Percentiles rank a stretch among this genome's conserved stretches.
These are phyloP conservation scores for Nemania sp. DNA, from an alignment of 2,329 filamentous ascomycete genomes.

Conservation along the genomic window DNA sequence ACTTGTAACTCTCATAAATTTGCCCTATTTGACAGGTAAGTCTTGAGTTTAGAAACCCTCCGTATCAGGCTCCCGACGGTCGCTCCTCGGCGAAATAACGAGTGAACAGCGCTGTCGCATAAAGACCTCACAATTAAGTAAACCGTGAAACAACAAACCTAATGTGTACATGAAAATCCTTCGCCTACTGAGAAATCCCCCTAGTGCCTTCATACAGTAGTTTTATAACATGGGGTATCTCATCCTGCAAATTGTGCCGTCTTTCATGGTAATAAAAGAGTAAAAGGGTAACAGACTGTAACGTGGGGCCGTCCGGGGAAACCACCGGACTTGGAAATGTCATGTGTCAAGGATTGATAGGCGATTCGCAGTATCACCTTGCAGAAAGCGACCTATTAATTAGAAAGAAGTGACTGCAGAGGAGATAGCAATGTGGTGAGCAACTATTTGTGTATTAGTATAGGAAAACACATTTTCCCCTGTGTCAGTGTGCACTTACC, in stretches of 20 bases:
- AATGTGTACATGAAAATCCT: neutral
- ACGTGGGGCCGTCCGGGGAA: neutral
- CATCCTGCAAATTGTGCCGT: neutral
- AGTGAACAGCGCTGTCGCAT: neutral
- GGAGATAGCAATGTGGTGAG: slow-evolving; percentile 37
- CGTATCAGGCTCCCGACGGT: neutral
- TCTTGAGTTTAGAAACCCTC: too few relatives aligned
- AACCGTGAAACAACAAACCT: neutral
- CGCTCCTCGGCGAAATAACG: neutral
- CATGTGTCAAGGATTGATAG: neutral
- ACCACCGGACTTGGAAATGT: neutral
- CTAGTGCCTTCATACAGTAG: neutral
- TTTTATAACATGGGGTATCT: neutral
- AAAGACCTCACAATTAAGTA: neutral
- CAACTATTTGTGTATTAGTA: slow-evolving; percentile 21
- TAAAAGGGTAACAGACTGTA: too few relatives aligned
- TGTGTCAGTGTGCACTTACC: slow-evolving; percentile 25
- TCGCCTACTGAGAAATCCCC: neutral
- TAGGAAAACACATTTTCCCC: neutral
- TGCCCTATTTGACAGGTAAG: too few relatives aligned
- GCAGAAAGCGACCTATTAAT: neutral
- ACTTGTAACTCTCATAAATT: too few relatives aligned
- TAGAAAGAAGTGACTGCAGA: slow-evolving; percentile 34
- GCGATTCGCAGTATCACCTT: too few relatives aligned
- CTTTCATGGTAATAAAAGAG: neutral